phyloP scores from a whole-genome alignment of 2,329 filamentous ascomycete species.

The Aspergillus pseudotamarii region DNA sequence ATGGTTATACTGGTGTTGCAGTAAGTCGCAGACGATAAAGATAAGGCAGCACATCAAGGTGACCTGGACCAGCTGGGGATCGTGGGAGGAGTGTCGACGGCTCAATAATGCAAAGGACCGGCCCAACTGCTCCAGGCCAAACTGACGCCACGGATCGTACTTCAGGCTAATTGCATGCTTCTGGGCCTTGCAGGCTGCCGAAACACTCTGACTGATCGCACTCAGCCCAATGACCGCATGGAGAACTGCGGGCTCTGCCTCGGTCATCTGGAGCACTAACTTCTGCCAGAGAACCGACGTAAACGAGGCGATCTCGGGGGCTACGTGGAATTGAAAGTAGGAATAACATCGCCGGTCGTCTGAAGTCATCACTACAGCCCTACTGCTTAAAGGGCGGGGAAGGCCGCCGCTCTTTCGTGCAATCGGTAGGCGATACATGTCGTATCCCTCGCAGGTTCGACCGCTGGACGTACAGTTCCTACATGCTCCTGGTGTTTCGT shows the following conservation, averaged over 20 bases:
- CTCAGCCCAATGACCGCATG: constrained; percentile 10
- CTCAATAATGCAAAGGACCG: constrained; percentile 3
- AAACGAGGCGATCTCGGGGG: too few relatives aligned
- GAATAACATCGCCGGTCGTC: constrained; percentile 2
- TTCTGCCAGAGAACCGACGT: too few relatives aligned
- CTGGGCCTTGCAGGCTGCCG: too few relatives aligned
- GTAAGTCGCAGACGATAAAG: constrained; percentile 9
- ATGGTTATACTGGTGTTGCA: constrained; percentile 2
- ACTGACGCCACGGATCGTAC: not conserved
- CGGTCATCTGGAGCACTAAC: too few relatives aligned
- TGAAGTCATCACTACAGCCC: not conserved
- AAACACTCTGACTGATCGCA: constrained; percentile 6
- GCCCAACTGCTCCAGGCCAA: constrained; percentile 6
- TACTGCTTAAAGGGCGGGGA: not conserved
- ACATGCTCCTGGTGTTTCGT: constrained; percentile 8
- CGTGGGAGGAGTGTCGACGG: constrained; percentile 4
- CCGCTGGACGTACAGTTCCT: constrained; percentile 7
- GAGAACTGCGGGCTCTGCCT: not conserved
- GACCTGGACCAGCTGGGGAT: constrained; percentile 6
- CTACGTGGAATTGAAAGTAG: too few relatives aligned
- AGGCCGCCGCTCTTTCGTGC: not conserved
- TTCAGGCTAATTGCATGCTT: not conserved
- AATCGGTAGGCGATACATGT: not conserved
- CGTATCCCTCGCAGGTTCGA: constrained; percentile 11
- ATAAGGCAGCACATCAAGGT: constrained; percentile 14